phyloP scores from a whole-genome alignment of 129 eudicot species.

The Centrapalus pauciflorus region DNA sequence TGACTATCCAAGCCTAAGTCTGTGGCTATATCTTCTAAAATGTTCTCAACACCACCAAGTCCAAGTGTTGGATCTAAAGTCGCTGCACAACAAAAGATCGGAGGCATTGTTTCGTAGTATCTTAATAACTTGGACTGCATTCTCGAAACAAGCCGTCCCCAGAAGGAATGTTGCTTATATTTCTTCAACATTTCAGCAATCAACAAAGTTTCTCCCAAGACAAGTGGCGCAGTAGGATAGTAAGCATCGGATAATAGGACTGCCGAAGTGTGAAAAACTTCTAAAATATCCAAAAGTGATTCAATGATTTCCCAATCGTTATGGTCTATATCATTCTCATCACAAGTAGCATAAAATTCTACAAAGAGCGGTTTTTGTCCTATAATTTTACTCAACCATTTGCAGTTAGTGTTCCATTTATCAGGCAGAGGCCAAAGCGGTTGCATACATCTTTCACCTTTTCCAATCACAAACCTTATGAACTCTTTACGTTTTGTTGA shows the following conservation, averaged over 20 bases:
- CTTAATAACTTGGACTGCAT: neutral
- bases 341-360: neutral
- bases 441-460: neutral
- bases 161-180: neutral
- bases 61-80: constrained; percentile 10
- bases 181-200: constrained; percentile 3
- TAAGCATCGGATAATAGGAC: neutral
- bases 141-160: neutral
- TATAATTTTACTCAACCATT: neutral
- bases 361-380: neutral
- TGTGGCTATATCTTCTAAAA: constrained; percentile 7
- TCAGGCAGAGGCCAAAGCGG: too few relatives aligned
- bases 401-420: constrained; percentile 4
- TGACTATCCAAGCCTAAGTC: neutral
- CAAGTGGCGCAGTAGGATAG: neutral
- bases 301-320: constrained; percentile 7
- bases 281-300: constrained; percentile 17
- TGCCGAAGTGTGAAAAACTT: constrained; percentile 5
- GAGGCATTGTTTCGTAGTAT: constrained; percentile 4
- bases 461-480: neutral
- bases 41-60: neutral
- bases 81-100: neutral
- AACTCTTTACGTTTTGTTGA: neutral
- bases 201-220: constrained; percentile 4
- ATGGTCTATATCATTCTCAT: neutral